These are phyloP conservation scores for Lachnellula subtilissima DNA, from an alignment of 2,329 filamentous ascomycete genomes.

Conservation along the genomic window DNA sequence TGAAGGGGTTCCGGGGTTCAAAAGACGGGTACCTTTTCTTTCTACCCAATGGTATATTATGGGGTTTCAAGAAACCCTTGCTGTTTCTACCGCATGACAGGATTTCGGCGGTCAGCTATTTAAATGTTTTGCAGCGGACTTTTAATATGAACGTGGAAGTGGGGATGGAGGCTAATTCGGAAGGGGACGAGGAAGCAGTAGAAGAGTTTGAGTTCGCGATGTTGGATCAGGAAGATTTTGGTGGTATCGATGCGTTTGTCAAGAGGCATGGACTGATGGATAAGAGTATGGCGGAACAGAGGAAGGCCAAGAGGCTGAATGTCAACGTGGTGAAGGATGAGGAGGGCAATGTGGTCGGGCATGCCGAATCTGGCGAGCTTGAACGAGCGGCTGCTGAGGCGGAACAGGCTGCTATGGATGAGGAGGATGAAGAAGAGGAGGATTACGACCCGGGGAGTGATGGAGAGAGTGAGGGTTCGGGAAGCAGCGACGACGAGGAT, in stretches of 20 bases:
- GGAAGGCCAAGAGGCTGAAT: constrained; percentile 58
- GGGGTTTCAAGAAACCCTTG: constrained; percentile 67
- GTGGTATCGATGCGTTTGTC: constrained; percentile 60
- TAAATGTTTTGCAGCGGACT: constrained; percentile 61
- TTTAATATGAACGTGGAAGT: constrained; percentile 65
- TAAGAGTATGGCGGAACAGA: constrained; percentile 62
- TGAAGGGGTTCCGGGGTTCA: constrained; percentile 61
- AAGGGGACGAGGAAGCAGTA: constrained; percentile 34
- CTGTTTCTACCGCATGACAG: constrained; percentile 58
- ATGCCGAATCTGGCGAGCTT: constrained; percentile 33
- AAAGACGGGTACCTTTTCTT: constrained; percentile 68
- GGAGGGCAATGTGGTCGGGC: constrained; percentile 36
- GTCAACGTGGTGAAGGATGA: constrained; percentile 47
- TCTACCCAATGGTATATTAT: constrained; percentile 60
- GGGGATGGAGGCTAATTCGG: constrained; percentile 32
- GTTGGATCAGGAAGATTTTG: constrained; percentile 65
- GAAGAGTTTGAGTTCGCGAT: constrained; percentile 65
- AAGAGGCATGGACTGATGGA: constrained; percentile 58
- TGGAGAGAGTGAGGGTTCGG: constrained; percentile 54
- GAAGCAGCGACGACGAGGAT: constrained; percentile 40
- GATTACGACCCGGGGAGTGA: constrained; percentile 55
- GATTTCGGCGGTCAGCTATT: constrained; percentile 61
- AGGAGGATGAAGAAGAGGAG: constrained; percentile 61
- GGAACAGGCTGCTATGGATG: constrained; percentile 45
- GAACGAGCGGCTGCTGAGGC: constrained; percentile 32